These are phyloP conservation scores for Naganishia kalamii DNA, from an alignment of 768 basidiomycete genomes.

Conservation along the genomic window DNA sequence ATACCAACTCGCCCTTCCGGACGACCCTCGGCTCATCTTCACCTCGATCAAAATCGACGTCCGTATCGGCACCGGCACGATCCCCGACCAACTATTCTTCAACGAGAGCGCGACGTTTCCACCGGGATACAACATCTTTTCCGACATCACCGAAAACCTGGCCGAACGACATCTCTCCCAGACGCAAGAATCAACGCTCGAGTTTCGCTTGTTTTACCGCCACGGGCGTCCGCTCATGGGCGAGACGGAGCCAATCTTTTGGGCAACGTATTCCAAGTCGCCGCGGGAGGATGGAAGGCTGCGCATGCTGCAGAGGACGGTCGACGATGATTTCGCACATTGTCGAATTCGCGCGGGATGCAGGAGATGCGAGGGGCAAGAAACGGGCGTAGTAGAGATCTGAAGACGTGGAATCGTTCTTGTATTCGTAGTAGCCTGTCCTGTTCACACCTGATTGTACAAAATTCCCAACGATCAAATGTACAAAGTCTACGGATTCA, in stretches of 20 bases:
- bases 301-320: too few species aligned
- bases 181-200: background rate
- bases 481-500: too few species aligned
- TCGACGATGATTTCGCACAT: slow-evolving; percentile 5
- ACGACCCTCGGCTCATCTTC: background rate
- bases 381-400: background rate
- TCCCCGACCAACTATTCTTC: background rate
- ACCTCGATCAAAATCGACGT: background rate
- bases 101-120: background rate
- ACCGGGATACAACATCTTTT: background rate
- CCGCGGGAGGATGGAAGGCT: background rate
- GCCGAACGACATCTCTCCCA: background rate
- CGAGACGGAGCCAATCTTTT: background rate
- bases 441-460: background rate
- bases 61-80: background rate
- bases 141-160: background rate
- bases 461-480: too few species aligned
- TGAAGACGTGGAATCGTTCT: background rate
- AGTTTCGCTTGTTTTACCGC: slow-evolving; percentile 6
- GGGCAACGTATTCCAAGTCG: background rate
- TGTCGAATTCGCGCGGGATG: background rate
- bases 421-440: background rate
- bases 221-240: slow-evolving; percentile 1
- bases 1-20: background rate
- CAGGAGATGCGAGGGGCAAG: background rate